Conservation (phyloP, 2,329 filamentous ascomycete genomes). For the Thielaviopsis euricoi region DNA sequence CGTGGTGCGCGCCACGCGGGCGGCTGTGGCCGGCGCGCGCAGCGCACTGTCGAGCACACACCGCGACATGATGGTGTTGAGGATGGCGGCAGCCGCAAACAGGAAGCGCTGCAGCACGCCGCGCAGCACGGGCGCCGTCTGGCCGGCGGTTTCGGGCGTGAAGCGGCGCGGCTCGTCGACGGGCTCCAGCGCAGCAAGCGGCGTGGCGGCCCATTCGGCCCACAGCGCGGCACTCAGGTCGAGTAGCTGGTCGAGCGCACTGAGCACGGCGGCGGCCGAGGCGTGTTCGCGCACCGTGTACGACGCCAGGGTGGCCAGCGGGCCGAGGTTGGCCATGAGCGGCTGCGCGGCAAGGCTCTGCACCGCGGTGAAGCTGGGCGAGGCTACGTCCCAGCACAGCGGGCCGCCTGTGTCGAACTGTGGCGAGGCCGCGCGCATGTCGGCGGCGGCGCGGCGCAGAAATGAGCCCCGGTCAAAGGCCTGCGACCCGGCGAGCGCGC, state of each 20-base stretch:
- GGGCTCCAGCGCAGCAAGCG: constrained; percentile 55
- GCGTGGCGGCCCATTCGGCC: constrained; percentile 58
- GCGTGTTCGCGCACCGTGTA: constrained; percentile 43
- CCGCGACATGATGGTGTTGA: constrained; percentile 59
- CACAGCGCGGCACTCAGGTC: constrained; percentile 50
- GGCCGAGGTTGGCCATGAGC: constrained; percentile 49
- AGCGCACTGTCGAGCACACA: constrained; percentile 32
- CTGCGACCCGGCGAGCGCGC: constrained; percentile 51
- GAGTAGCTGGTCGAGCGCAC: constrained; percentile 43
- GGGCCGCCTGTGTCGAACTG: constrained; percentile 22
- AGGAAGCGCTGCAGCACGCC: constrained; percentile 57
- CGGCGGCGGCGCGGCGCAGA: constrained; percentile 39
- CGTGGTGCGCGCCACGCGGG: constrained; percentile 51
- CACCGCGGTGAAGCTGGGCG: constrained; percentile 43
- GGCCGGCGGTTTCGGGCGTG: constrained; percentile 45
- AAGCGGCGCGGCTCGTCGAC: constrained; percentile 48
- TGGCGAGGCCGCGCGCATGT: constrained; percentile 12
- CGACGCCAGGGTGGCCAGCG: constrained; percentile 46
- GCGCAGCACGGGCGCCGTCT: constrained; percentile 58
- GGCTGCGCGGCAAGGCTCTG: constrained; percentile 42
- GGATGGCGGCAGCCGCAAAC: constrained; percentile 56
- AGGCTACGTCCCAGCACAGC: constrained; percentile 47
- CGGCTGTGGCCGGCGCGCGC: constrained; percentile 29
- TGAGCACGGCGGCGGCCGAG: constrained; percentile 28
- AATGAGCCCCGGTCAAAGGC: constrained; percentile 66